Evolutionary conservation across 2,329 filamentous ascomycete species (phyloP), one percentile per base, ranked within the genome.

Genomic region (Trichophyton simii): DNA sequence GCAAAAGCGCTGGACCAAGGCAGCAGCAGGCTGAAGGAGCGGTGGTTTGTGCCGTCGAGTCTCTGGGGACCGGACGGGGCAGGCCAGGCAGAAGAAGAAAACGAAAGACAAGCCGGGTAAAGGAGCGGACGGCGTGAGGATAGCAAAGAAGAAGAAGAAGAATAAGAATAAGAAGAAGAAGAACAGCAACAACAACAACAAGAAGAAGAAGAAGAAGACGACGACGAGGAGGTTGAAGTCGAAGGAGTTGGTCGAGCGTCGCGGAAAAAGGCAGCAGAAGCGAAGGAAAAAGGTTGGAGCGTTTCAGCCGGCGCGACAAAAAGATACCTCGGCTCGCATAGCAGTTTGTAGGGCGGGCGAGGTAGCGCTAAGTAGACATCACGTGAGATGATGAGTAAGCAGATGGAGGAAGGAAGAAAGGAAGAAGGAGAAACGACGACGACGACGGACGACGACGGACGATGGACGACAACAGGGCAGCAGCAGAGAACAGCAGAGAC

Each of bases 61-160:
- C 58, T 31, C 15, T 25, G 57, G 28, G 48, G 46, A 61, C 59
- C 50, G 48, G 52, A 15, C 31, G 13, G 13, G 28, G 28, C 28
- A 28, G 28, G 28, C 2, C 28, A 28, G 28, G 25, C 28, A 28
- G 28, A 60, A 52, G 54, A 63, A 64, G 58, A 55, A 25, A 66
- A 59, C 36, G 63, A 63, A 44, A 18, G 62, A 60, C 73, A 70
- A 72, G 75, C 76, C 77, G 76, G 18, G 41, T 78, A 72, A 80
- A 80, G 71, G 78, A 80, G 77, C 79, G 62, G 75, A 78, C 78
- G 77, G 74, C 68, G 74, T 72, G 72, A 69, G 71, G 63, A 64
- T 60, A 66, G 55, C 64, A 67, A 66, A 31, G 36, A 44, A 57
- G 46, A 54, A 54, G 42, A 63, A 70, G 67, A 68, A 70, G 62